These are phyloP conservation scores for Mortierella sp. DNA, from an alignment of 371 early-diverging fungal genomes.

Conservation along the genomic window DNA sequence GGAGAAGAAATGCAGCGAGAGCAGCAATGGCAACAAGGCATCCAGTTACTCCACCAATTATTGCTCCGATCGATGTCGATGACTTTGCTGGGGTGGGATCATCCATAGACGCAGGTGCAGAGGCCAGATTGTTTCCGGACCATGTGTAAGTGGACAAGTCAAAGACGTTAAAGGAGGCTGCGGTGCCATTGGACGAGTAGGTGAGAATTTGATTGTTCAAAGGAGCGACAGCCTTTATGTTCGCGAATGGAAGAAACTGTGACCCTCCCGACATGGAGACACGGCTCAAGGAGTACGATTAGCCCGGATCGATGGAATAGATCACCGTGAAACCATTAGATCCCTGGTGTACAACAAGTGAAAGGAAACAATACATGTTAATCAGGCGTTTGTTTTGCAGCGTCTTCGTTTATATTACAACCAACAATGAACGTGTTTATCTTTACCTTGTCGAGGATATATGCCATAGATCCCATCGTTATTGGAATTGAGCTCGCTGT, in stretches of 20 bases:
- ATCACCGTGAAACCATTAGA: not conserved
- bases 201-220: not conserved
- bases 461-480: not conserved
- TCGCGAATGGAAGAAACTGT: not conserved
- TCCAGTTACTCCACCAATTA: not conserved
- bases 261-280: not conserved
- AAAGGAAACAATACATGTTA: not conserved
- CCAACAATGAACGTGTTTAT: not conserved
- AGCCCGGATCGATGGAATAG: not conserved
- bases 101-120: not conserved
- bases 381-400: not conserved
- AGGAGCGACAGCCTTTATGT: not conserved
- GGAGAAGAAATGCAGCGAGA: not conserved
- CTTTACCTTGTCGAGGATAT: conserved; percentile 3
- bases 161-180: not conserved
- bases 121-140: not conserved
- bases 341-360: not conserved
- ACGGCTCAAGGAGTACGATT: not conserved
- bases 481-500: not conserved
- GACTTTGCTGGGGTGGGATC: not conserved
- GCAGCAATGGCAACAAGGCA: not conserved
- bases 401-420: no score
- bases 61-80: not conserved
- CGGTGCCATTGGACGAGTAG: not conserved
- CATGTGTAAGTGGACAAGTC: not conserved